Base-by-base conservation (phyloP, 2,329 filamentous ascomycete species). In the Ramichloridium luteum region DNA sequence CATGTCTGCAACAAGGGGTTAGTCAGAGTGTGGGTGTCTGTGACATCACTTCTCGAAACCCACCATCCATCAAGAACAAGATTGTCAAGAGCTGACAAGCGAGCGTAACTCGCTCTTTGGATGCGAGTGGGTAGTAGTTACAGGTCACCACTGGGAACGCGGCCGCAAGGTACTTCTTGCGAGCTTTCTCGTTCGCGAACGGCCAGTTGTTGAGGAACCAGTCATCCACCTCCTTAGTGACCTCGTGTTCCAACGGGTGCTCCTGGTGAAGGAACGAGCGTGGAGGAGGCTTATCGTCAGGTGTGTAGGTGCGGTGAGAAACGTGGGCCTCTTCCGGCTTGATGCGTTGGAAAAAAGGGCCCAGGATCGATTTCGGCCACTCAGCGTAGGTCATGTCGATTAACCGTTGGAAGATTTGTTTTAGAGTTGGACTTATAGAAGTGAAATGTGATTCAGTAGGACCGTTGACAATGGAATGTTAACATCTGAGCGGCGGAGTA, bases 141-240 rank as follows among this genome's bases (percentile, higher is more conserved):
- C 20, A 23, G 20, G 20, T 23, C 20, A 23, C 20, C 20, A 23
- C 20, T 23, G 20, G 20, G 8, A 23, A 23, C 8, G 20, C 20
- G 20, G 8, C 20, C 8, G 20, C 20, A 8, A 23, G 8, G 20
- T 23, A 23, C 20, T 23, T 23, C 20, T 23, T 23, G 20, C 20
- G 20, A 23, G 20, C 20, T 23, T 23, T 23, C 20, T 23, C 20
- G n/a, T 23, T 23, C 20, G 8, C 20, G 20, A 23, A 23, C n/a
- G 20, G 20, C 20, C 20, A 23, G n/a, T 23, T 23, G 20, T 23
- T n/a, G 20, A 23, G 20, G n/a, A 23, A 23, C 20, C 20, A 23
- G 20, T 23, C 20, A 23, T 23, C 20, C 8, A n/a, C n/a, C 20
- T 8, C 20, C 20, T n/a, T 23, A 8, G 20, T 23, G 8, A 23